Evolutionary conservation across 2,329 filamentous ascomycete species (phyloP).

Genomic region (Fusarium papillatum): DNA sequence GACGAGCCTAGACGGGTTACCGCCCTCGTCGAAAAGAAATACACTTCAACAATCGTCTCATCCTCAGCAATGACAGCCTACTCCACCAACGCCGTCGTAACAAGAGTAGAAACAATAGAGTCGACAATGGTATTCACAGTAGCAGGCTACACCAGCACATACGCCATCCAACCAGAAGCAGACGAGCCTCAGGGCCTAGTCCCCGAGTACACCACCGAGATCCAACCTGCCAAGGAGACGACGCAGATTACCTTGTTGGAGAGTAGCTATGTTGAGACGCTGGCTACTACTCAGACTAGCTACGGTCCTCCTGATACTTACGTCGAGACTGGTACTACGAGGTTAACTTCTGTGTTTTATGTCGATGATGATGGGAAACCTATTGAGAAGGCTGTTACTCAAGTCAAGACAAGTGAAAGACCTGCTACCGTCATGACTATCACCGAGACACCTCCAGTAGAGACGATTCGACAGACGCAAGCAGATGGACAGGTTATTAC

Average conservation of each 20-base stretch:
- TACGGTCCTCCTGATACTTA: conserved; percentile 26
- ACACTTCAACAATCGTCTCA: conserved; percentile 22
- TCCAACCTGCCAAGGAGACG: conserved; percentile 6
- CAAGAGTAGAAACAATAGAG: conserved; percentile 8
- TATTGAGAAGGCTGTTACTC: conserved; percentile 16
- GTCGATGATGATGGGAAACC: conserved; percentile 18
- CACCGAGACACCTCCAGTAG: conserved; percentile 19
- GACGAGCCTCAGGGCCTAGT: not conserved
- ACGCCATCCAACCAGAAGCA: not conserved
- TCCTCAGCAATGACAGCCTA: conserved; percentile 13
- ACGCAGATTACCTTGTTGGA: conserved; percentile 9
- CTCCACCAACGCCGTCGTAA: conserved; percentile 4
- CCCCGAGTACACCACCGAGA: conserved; percentile 2
- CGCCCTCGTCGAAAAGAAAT: conserved; percentile 24
- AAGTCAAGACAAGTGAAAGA: conserved; percentile 22
- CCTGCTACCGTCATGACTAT: conserved; percentile 31
- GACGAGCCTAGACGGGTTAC: conserved; percentile 13
- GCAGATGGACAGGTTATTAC: conserved; percentile 29
- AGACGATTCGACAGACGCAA: conserved; percentile 23
- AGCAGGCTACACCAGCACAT: not conserved
- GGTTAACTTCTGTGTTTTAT: conserved; percentile 33
- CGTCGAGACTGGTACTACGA: conserved; percentile 30
- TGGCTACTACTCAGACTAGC: conserved; percentile 13
- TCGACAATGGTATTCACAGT: conserved; percentile 4
- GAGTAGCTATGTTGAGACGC: conserved; percentile 17